A percentile compares a stretch with the other conserved stretches of the same genome.
Evolutionary conservation across 208 protist genomes (phyloP).

Genomic region (Trypanosoma scelopori): DNA sequence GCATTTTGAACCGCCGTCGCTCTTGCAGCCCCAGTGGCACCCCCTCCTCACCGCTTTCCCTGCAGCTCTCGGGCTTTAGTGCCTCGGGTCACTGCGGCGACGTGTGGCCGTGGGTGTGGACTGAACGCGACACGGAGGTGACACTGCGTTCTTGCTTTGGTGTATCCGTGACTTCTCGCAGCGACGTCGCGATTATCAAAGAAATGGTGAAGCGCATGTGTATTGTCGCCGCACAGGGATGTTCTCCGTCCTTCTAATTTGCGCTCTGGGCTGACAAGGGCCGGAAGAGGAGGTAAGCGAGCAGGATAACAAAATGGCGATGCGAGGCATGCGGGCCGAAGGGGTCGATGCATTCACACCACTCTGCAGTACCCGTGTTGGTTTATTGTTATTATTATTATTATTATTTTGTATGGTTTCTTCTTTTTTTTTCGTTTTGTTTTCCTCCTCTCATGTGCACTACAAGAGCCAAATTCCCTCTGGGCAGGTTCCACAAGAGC

Average conservation of each 20-base stretch:
- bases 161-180: not conserved
- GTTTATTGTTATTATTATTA: too few species aligned
- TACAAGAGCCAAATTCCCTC: too few species aligned
- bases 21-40: not conserved
- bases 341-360: too few species aligned
- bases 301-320: too few species aligned
- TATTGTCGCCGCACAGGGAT: not conserved
- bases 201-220: conserved; percentile 20
- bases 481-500: too few species aligned
- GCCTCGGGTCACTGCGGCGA: not conserved
- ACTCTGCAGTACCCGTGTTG: too few species aligned
- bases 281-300: too few species aligned
- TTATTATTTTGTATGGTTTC: too few species aligned
- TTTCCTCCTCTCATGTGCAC: too few species aligned
- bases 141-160: conserved; percentile 1
- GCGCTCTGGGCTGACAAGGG: too few species aligned
- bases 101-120: conserved; percentile 8
- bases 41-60: not conserved
- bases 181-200: conserved; percentile 6
- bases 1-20: not conserved
- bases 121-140: conserved; percentile 7
- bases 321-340: too few species aligned
- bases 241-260: not conserved
- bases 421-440: too few species aligned
- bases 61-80: not conserved